Base-by-base conservation (phyloP, 2,329 filamentous ascomycete genomes). In the Dissoconium aciculare region DNA sequence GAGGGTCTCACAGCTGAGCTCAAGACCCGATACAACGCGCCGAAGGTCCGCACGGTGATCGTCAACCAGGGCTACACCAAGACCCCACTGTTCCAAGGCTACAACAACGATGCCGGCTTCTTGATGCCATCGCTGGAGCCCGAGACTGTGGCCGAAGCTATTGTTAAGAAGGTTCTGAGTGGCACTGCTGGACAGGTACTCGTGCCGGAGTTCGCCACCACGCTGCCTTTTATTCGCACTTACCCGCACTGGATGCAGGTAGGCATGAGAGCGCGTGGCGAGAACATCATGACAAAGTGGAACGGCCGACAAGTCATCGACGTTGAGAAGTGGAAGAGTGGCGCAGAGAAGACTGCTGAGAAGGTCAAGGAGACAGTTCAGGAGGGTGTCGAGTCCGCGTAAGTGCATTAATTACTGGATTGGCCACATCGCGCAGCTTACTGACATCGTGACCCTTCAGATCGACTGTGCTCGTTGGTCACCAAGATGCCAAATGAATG, bases 51-150 rank as follows among this genome's bases (percentile, higher is more conserved):
- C 29, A 79, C 75, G 4, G 64, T 81, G n/a, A 45, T 74, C 5
- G 65, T 80, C 28, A 71, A 70, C 39, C 75, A 71, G 44, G 69
- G 63, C 27, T 77, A 71, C 51, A 74, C 63, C 43, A 68, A 63
- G 46, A 80, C 65, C 1, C 51, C 62, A n/a, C 58, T 78, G 6
- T 75, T 77, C 43, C 52, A 59, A 15, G 69, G 68, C 1, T 69
- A 73, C 43, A 54, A 60, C 4, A 63, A 65, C 11, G 59, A 59
- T 27, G 51, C 59, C 36, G 56, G 56, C 1, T 73, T 67, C 42
- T 31, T 72, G n/a, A 47, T 64, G 34, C 67, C 66, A 1, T 46
- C 66, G 17, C 52, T 78, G 35, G 58, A 70, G 40, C 62, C 69
- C 0, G 71, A 72, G 50, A 73, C 67, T 2, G 72, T 81, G 9